Base-by-base conservation (phyloP, 495 filamentous ascomycete species). In the Penicillium simplicissimum region DNA sequence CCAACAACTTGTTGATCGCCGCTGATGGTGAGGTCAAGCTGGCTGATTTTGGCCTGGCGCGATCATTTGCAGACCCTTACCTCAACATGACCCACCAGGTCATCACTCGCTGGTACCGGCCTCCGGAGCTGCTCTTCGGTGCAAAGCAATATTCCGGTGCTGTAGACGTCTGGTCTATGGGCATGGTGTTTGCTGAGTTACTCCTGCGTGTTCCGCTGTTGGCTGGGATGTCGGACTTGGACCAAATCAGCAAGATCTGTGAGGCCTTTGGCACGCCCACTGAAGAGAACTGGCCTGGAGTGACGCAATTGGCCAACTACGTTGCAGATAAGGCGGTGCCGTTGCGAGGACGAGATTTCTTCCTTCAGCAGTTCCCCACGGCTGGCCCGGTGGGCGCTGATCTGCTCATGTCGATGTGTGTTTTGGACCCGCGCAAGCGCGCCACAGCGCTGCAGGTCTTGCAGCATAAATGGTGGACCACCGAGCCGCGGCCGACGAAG, bases 111-210 rank as follows among this genome's bases (percentile, higher is more conserved):
- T 99, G 94, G 93, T 98, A 99, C 76, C 84, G 95, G 14, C 91
- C 93, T 4, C 95, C 93, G 1, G 95, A 99, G 79, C 84, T 99
- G 37, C 85, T 98, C 34, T 96, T 90, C 69, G 91, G 92, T 52
- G 92, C 94, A 2, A 83, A 87, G 52, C 89, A 93, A 74, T 99
- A 99, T 76, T 88, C 88, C 35, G 91, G 90, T 5, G 90, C 87
- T 1, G 95, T 98, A 31, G 96, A 99, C 71, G 79, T 99, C 47
- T 99, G 94, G 94, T 93, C 90, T n/a, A 88, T 96, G 58, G 96
- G 91, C 17, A 82, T 88, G 67, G 93, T 99, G 0, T 93, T 98
- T 63, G 94, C 95, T 0, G 95, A 99, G 73, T 84, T 99, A 25
- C 78, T 96, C 36, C 79, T 96, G 58, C 83, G 96, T 19, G 83